Conservation (phyloP, 305 asterid genomes). For the Fraxinus sp. region DNA sequence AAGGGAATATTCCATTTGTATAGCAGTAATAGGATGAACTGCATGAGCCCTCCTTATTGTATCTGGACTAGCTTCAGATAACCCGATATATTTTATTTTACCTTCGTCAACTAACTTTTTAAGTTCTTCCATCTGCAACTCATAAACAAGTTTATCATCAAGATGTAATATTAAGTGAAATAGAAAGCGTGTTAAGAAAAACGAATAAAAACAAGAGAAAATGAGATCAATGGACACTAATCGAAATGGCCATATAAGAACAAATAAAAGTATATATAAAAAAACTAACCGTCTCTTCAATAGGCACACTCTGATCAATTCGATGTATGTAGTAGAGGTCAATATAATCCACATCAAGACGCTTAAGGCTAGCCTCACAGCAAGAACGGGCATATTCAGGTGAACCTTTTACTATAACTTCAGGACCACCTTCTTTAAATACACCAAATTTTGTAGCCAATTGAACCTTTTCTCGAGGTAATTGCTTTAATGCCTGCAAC, state of each 20-base stretch:
- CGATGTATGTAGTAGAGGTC: slow-evolving; percentile 56
- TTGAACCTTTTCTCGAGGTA: slow-evolving; percentile 52
- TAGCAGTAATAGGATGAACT: slow-evolving; percentile 62
- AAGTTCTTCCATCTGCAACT: slow-evolving; percentile 35
- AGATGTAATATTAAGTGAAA: background rate
- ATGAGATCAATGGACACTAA: background rate
- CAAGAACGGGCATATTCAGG: slow-evolving; percentile 56
- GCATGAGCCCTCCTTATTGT: slow-evolving; percentile 68
- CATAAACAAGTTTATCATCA: background rate
- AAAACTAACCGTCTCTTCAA: slow-evolving; percentile 49
- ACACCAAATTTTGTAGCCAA: slow-evolving; percentile 62
- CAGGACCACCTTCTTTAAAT: slow-evolving; percentile 23
- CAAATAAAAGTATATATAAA: background rate
- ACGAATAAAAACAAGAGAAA: background rate
- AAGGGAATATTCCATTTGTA: slow-evolving; percentile 60
- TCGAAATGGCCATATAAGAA: background rate
- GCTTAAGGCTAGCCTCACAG: slow-evolving; percentile 50
- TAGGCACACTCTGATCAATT: slow-evolving; percentile 50
- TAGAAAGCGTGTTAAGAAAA: background rate
- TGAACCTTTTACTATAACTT: slow-evolving; percentile 41
- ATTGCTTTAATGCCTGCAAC: slow-evolving; percentile 52
- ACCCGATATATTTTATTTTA: slow-evolving; percentile 58
- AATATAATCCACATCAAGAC: slow-evolving; percentile 54
- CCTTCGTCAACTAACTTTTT: slow-evolving; percentile 59
- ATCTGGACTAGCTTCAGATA: slow-evolving; percentile 68